Evolutionary conservation across 768 basidiomycete genomes (phyloP), one percentile per base, ranked within the genome.

Genomic region (Atractiella rhizophila): DNA sequence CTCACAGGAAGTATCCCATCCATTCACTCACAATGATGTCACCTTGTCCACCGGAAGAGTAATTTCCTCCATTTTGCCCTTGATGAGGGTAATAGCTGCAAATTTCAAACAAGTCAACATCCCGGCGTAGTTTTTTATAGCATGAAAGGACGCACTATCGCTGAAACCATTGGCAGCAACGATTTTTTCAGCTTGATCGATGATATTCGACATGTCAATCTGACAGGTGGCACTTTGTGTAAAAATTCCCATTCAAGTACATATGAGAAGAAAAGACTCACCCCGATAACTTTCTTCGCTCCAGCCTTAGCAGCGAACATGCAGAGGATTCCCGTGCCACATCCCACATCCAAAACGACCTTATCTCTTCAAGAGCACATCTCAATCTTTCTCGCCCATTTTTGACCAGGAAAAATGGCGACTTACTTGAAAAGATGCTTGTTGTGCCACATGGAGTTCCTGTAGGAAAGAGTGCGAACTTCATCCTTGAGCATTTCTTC

Each of bases 151-250:
- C 81, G 50, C 47, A 94, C 86, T 76, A 57, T 91, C 76, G 62
- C 74, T 73, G 67, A 94, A 94, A 36, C 86, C 86, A 51, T 98
- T 98, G 13, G 80, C 78, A 52, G 83, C 76, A 50, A 96, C 73
- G 48, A 98, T 98, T 62, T 82, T 88, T 64, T 76, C 71, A 3
- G 91, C 91, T 64, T 96, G 88, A 64, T 96, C 91, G 60, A 96
- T 80, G 62, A 98, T 98, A 64, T 98, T 98, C 43, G 85, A 91
- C 91, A 98, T 98, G 64, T 98, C 91, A 61, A 98, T 86, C 81
- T 86, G 24, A 45, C 50, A 26, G 40, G 30, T 9, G 20, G 31
- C 45, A 48, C 9, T 21, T 3, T 28, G 16, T n/a, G n/a, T n/a
- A n/a, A n/a, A n/a, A n/a, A n/a, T n/a, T n/a, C n/a, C n/a, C n/a